Evolutionary conservation across 1,284 basidiomycete species (phyloP).

Genomic region (Ganoderma boninense): DNA sequence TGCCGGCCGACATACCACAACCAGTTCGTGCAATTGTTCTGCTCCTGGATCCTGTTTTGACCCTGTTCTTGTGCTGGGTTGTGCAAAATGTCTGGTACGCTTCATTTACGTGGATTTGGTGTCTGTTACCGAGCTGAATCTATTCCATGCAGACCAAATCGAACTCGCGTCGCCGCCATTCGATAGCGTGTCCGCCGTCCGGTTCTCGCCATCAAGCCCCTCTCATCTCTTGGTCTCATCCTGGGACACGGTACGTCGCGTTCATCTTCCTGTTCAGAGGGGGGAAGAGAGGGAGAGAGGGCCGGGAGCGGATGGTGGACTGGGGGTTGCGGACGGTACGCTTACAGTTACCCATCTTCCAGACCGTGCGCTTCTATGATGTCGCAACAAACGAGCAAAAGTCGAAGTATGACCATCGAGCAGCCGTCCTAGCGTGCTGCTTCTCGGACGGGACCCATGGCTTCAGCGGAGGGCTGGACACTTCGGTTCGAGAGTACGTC

Average conservation of each 20-base stretch:
- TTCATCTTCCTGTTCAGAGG: neutral
- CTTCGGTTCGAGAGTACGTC: slow-evolving; percentile 70
- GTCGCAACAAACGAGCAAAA: slow-evolving; percentile 69
- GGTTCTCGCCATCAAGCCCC: slow-evolving; percentile 84
- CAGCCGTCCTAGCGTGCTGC: slow-evolving; percentile 73
- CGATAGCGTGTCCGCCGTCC: slow-evolving; percentile 84
- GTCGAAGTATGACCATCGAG: slow-evolving; percentile 81
- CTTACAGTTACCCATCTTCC: slow-evolving; percentile 10
- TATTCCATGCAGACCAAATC: slow-evolving; percentile 45
- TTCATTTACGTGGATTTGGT: neutral
- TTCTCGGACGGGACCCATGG: slow-evolving; percentile 71
- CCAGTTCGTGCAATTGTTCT: slow-evolving; percentile 14
- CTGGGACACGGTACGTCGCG: slow-evolving; percentile 84
- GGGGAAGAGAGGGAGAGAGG: neutral
- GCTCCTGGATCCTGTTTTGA: slow-evolving; percentile 9
- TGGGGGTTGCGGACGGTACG: neutral
- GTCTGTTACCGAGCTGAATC: neutral
- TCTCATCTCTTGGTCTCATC: slow-evolving; percentile 82
- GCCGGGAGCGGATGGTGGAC: neutral
- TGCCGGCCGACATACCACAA: neutral
- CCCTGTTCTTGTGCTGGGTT: slow-evolving; percentile 5
- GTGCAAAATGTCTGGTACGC: slow-evolving; percentile 19
- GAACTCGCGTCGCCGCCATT: slow-evolving; percentile 79
- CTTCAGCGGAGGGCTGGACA: slow-evolving; percentile 81
- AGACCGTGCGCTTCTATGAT: slow-evolving; percentile 83